Conservation (phyloP, 225 moss, liverwort and hornwort genomes). For the Asterella californica region DNA sequence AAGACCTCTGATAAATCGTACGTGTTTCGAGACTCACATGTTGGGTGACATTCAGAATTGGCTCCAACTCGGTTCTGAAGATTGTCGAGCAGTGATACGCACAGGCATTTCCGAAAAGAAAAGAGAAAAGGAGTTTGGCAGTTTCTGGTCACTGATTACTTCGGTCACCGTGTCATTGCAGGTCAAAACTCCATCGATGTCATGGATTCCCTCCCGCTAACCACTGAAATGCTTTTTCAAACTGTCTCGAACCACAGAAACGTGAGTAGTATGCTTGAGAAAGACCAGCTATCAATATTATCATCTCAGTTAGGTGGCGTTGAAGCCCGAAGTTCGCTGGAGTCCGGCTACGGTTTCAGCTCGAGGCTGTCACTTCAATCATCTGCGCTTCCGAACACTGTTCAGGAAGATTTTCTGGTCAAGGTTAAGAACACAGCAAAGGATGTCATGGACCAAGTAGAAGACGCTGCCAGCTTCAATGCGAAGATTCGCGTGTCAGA, state of each 20-base stretch:
- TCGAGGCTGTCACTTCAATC: background rate
- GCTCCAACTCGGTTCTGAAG: background rate
- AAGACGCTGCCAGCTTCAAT: conserved; percentile 51
- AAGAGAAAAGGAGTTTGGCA: background rate
- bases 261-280: conserved; percentile 14
- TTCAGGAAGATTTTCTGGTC: conserved; percentile 23
- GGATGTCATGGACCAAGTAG: conserved; percentile 30
- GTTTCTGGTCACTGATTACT: background rate
- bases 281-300: conserved; percentile 20
- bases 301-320: conserved; percentile 20
- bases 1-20: conserved; percentile 18
- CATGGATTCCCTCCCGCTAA: conserved; percentile 32
- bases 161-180: conserved; percentile 22
- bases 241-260: conserved; percentile 35
- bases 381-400: conserved; percentile 5
- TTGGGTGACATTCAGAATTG: background rate
- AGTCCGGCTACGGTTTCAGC: background rate
- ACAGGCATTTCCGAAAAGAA: background rate
- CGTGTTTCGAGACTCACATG: background rate
- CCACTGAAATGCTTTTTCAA: conserved; percentile 41
- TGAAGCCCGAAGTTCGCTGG: background rate
- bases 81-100: too few relatives aligned
- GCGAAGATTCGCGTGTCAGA: conserved; percentile 47
- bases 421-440: conserved; percentile 21
- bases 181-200: conserved; percentile 25